Evolutionary conservation across 2,329 filamentous ascomycete genomes (phyloP).

Genomic region (Magnaporthiopsis poae): DNA sequence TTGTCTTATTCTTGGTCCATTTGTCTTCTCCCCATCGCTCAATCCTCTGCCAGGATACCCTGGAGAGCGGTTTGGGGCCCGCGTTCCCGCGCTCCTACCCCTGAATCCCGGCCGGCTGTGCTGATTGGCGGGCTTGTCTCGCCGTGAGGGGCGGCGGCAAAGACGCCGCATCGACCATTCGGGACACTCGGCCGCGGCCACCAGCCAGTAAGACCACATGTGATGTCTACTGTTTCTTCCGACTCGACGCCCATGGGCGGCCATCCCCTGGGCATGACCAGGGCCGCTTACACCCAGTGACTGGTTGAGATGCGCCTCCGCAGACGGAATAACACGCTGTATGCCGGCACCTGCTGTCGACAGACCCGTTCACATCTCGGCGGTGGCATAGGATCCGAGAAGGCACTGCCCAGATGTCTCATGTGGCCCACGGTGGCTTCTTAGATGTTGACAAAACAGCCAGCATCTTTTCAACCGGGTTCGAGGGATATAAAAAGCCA

Average conservation of each 20-base stretch:
- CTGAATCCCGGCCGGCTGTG: neutral
- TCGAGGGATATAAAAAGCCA: neutral
- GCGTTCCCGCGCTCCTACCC: no score
- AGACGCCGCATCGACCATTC: neutral
- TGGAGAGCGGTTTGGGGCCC: neutral
- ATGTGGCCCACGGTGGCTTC: neutral
- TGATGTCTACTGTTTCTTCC: neutral
- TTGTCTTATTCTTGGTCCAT: neutral
- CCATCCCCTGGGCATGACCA: neutral
- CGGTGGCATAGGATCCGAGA: neutral
- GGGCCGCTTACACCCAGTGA: neutral
- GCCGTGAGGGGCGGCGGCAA: neutral
- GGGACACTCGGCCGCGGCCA: neutral
- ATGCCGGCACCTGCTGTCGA: neutral
- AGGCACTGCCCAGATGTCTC: neutral
- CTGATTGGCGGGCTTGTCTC: neutral
- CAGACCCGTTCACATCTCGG: neutral
- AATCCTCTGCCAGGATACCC: neutral
- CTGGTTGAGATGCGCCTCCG: no score
- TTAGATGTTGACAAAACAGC: neutral
- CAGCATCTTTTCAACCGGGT: neutral
- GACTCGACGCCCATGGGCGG: neutral
- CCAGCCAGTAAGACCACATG: neutral
- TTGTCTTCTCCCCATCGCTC: neutral
- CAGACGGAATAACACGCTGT: neutral